Conservation (phyloP, 805 yeast species). For the Cyberlindnera bimundalis region DNA sequence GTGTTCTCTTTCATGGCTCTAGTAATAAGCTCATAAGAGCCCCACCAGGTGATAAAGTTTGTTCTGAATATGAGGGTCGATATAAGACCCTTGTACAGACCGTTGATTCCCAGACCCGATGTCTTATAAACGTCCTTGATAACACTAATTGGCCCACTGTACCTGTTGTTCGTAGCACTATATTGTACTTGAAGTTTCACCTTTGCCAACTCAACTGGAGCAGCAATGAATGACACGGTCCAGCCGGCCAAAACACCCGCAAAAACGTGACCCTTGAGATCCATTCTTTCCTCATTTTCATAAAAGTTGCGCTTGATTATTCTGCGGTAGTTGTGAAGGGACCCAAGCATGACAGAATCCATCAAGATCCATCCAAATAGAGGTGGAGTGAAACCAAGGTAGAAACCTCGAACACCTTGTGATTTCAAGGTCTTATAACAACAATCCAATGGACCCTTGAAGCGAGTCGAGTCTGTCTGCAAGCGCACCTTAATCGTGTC, state of each 20-base stretch:
- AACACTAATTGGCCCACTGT: slow-evolving; percentile 80
- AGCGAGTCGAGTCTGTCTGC: slow-evolving; percentile 70
- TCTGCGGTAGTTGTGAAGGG: slow-evolving; percentile 72
- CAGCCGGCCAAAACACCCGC: slow-evolving; percentile 82
- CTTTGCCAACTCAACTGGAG: slow-evolving; percentile 87
- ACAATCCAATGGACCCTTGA: slow-evolving; percentile 82
- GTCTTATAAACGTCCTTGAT: slow-evolving; percentile 51
- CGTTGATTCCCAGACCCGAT: slow-evolving; percentile 55
- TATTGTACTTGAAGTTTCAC: slow-evolving; percentile 89
- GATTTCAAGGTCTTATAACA: slow-evolving; percentile 63
- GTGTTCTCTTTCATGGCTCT: slow-evolving; percentile 65
- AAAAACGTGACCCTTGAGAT: slow-evolving; percentile 67
- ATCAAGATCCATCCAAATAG: slow-evolving; percentile 89
- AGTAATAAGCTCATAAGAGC: slow-evolving; percentile 79
- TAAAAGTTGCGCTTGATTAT: slow-evolving; percentile 63
- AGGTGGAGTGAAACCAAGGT: slow-evolving; percentile 92
- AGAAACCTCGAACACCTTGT: slow-evolving; percentile 79
- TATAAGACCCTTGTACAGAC: slow-evolving; percentile 76
- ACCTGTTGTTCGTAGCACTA: slow-evolving; percentile 63
- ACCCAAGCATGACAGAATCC: slow-evolving; percentile 91
- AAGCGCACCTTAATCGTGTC: slow-evolving; percentile 86
- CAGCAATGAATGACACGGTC: slow-evolving; percentile 94
- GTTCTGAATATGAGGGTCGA: slow-evolving; percentile 87
- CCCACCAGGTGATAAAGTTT: slow-evolving; percentile 92
- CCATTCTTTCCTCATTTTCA: slow-evolving; percentile 56